These are phyloP conservation scores for Pythium oligandrum DNA, from an alignment of 352 stramenopile genomes.

Conservation along the genomic window DNA sequence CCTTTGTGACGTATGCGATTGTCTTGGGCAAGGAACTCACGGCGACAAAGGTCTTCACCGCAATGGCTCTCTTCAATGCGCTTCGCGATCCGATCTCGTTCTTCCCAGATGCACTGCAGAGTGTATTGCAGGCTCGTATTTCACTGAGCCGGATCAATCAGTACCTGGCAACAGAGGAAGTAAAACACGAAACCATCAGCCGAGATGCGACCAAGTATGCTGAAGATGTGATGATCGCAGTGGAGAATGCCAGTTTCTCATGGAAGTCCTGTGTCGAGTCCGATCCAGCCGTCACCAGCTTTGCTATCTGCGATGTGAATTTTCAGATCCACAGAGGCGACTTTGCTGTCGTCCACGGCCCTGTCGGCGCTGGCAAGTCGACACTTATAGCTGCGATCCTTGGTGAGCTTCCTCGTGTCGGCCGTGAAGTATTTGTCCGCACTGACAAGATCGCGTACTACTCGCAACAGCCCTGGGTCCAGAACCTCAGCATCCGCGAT, in stretches of 20 bases:
- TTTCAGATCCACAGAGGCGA: constrained; percentile 27
- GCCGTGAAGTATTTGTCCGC: constrained; percentile 34
- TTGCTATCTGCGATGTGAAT: constrained; percentile 39
- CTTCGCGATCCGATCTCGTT: constrained; percentile 29
- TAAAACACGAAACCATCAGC: constrained; percentile 1
- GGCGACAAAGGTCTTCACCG: constrained; percentile 44
- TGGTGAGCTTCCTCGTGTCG: constrained; percentile 70
- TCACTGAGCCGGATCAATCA: constrained; percentile 25
- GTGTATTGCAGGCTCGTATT: constrained; percentile 25
- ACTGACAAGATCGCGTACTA: constrained; percentile 50
- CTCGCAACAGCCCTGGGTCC: constrained; percentile 92
- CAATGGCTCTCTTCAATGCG: constrained; percentile 36
- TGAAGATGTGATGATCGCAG: constrained; percentile 6
- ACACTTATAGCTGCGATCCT: constrained; percentile 36
- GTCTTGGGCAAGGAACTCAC: constrained; percentile 25
- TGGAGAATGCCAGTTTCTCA: constrained; percentile 5
- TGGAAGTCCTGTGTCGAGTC: constrained; percentile 5
- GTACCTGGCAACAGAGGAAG: constrained; percentile 19
- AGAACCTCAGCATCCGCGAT: constrained; percentile 91
- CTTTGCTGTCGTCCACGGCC: constrained; percentile 40
- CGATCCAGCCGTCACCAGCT: constrained; percentile 2
- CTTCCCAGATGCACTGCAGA: constrained; percentile 23
- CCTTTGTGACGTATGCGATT: constrained; percentile 35
- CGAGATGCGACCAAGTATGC: constrained; percentile 4
- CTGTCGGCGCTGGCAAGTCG: constrained; percentile 21